Base-by-base conservation (phyloP, 495 filamentous ascomycete genomes). In the Penicillium waksmanii region DNA sequence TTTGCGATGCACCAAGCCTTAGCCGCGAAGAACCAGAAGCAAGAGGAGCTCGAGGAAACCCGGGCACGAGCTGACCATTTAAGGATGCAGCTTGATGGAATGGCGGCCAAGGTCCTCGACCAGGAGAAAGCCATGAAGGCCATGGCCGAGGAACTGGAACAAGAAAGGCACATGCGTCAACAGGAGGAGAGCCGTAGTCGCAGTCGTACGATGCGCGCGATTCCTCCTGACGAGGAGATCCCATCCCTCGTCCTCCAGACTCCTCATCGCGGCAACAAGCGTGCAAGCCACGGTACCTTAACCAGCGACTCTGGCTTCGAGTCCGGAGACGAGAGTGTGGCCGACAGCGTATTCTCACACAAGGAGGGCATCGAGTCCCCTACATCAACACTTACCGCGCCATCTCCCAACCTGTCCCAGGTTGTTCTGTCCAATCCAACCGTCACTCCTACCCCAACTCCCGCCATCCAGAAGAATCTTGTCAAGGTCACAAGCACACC, bases 1-100 rank as follows among this genome's bases (percentile, higher is more conserved):
- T 71, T 82, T 23, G 77, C 84, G 34, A 72, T 92, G 48, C 80
- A 80, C 53, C 85, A 89, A 48, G 67, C 84, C 8, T 62, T 80
- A 48, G 83, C 82, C 7, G 90, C 92, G 64, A 81, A 85, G 55
- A 82, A 81, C 25, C 87, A 86, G 11, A 83, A 86, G 66, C 68
- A 69, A 7, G 91, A 95, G 48, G 92, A 94, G 67, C 73, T 88
- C 3, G 89, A 90, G 54, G 90, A 92, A 66, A 84, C 88, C n/a
- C 81, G 87, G 47, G 88, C 88, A 10, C 78, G 89, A 0, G 79
- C 84, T 12, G 73, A 77, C 34, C 82, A 88, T 60, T 77, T 93
- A 23, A 90, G 88, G 72, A 77, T 80, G 53, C 91, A 96, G 72
- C 77, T 96, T 7, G 88, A 93, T 68, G 86, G 84, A 36, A 88